Evolutionary conservation across 176 grass and related monocot genomes (phyloP).

Genomic region (Cenchrus fungigraminus): DNA sequence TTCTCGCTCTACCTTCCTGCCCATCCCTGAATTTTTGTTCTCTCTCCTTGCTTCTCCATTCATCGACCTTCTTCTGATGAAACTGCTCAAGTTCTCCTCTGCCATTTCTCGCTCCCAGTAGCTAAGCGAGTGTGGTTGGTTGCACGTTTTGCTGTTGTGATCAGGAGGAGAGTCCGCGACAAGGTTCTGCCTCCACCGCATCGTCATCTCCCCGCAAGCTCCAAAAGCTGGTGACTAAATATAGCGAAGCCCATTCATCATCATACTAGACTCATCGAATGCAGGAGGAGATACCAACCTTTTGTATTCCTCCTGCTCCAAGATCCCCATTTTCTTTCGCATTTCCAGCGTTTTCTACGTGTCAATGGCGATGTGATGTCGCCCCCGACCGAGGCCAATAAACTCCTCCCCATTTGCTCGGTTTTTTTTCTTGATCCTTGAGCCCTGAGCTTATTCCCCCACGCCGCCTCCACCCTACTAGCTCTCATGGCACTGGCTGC

Average conservation of each 20-base stretch:
- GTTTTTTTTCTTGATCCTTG: constrained; percentile 25
- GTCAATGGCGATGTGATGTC: constrained; percentile 34
- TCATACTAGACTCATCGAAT: constrained; percentile 6
- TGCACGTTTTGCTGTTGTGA: not conserved
- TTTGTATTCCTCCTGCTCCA: not conserved
- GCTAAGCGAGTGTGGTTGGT: not conserved
- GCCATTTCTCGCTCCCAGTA: not conserved
- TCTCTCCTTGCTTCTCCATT: not conserved
- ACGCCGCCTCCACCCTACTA: not conserved
- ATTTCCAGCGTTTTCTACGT: constrained; percentile 6
- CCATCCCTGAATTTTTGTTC: not conserved
- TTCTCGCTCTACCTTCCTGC: not conserved
- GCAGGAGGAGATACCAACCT: not conserved
- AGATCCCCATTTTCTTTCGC: constrained; percentile 37
- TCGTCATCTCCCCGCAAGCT: constrained; percentile 42
- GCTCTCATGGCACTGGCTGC: not conserved
- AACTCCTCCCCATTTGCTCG: not conserved
- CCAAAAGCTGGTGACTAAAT: constrained; percentile 27
- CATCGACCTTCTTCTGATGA: constrained; percentile 13
- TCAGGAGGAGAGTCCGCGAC: constrained; percentile 1
- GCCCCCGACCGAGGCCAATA: not conserved
- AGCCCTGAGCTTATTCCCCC: not conserved
- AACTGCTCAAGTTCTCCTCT: not conserved
- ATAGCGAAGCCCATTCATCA: constrained; percentile 2
- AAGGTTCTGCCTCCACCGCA: constrained; percentile 37